Base-by-base conservation (phyloP, 345 rosid genomes). In the Corchorus capsularis region DNA sequence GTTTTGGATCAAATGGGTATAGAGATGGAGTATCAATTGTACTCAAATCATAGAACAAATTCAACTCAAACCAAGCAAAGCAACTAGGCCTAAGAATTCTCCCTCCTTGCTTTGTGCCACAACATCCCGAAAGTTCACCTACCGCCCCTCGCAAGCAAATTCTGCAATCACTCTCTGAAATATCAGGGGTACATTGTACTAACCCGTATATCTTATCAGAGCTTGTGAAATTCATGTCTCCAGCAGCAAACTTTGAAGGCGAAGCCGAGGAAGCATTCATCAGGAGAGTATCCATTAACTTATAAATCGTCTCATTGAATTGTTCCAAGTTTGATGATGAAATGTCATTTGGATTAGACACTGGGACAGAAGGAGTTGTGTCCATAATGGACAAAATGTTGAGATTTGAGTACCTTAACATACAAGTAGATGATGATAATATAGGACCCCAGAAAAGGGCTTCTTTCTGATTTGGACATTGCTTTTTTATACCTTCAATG, bases 131-230 rank as follows among this genome's bases (percentile, higher is more conserved):
- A 65, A 46, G 77, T 7, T 65, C 1, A 2, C 46, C 52, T 27
- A 71, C 74, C 41, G 41, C 32, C 4, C 65, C 59, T 60, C 68
- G 41, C 20, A 84, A 63, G 63, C 81, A 84, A 4, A 52, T n/a
- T 1, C 39, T 55, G 54, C 83, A 84, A 17, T 65, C 79, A n/a
- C 15, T 39, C 63, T 4, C 34, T 4, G 82, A 79, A 22, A 84
- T 11, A 77, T 63, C 87, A 17, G 75, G 80, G 20, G 79, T 77
- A 77, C 85, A 84, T 69, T 77, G 79, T 79, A 84, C 73, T 6
- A 75, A 32, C 1, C 76, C 78, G 59, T 74, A 82, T 17, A 77
- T 57, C n/a, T 41, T 67, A 66, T 46, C 4, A 1, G 37, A 76
- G 17, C 3, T 12, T 17, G 49, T 41, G 10, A 65, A 46, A 55